Evolutionary conservation across 495 filamentous ascomycete genomes (phyloP).

Genomic region (Podospora pseudoanserina): DNA sequence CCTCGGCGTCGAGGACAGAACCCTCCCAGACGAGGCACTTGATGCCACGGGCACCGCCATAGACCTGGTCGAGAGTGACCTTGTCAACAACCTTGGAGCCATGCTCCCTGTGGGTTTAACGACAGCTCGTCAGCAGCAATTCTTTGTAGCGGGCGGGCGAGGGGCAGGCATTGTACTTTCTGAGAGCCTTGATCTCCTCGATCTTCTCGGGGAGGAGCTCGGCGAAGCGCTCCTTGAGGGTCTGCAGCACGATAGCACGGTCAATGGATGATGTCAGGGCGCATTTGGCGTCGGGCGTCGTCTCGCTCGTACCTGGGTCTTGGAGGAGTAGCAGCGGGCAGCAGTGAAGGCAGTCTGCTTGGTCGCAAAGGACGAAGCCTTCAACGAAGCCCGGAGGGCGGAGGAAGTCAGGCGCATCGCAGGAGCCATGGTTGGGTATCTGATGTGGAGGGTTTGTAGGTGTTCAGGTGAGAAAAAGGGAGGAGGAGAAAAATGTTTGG

Average conservation of each 20-base stretch:
- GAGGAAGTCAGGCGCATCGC: slow-evolving; percentile 71
- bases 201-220: slow-evolving; percentile 91
- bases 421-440: slow-evolving; percentile 63
- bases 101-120: slow-evolving; percentile 61
- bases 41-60: slow-evolving; percentile 97
- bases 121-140: slow-evolving; percentile 18
- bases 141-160: not conserved
- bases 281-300: slow-evolving; percentile 15
- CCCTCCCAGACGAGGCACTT: slow-evolving; percentile 99
- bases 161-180: slow-evolving; percentile 63
- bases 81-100: slow-evolving; percentile 94
- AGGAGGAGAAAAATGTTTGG: slow-evolving; percentile 24
- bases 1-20: slow-evolving; percentile 95
- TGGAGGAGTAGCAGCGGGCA: slow-evolving; percentile 83
- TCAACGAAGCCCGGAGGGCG: slow-evolving; percentile 68
- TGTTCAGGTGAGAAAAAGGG: slow-evolving; percentile 31
- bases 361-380: slow-evolving; percentile 55
- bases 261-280: slow-evolving; percentile 31
- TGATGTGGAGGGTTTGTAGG: slow-evolving; percentile 15
- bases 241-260: slow-evolving; percentile 50
- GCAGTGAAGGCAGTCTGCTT: slow-evolving; percentile 75
- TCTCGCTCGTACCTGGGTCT: slow-evolving; percentile 65
- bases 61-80: slow-evolving; percentile 98
- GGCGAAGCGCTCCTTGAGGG: slow-evolving; percentile 97
- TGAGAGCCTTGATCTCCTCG: slow-evolving; percentile 97